These are phyloP conservation scores for Secale cereale DNA, from an alignment of 176 grass and related monocot genomes.

Conservation along the genomic window DNA sequence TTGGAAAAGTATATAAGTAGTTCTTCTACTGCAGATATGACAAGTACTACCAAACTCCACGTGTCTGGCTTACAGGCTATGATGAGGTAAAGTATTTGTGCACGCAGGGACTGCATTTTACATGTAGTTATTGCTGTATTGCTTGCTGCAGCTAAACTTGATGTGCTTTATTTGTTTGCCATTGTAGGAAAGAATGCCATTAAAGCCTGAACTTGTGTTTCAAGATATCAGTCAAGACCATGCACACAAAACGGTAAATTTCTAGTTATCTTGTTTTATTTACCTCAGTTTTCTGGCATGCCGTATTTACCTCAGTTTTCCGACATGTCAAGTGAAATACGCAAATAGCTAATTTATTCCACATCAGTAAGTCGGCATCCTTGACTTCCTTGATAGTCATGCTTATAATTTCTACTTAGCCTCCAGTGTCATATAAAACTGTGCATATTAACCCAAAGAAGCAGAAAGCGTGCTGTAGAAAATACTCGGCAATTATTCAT, in stretches of 20 bases:
- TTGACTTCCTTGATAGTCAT: conserved; percentile 1
- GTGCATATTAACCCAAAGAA: not conserved
- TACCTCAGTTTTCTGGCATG: conserved; percentile 16
- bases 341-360: not conserved
- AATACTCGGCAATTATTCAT: not conserved
- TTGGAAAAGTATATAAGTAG: not conserved
- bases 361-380: not conserved
- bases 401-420: not conserved
- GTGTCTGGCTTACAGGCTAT: conserved; percentile 98
- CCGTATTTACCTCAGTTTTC: not conserved
- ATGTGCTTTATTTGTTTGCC: not conserved
- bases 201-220: conserved; percentile 86
- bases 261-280: conserved; percentile 13
- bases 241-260: conserved; percentile 82
- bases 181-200: conserved; percentile 73
- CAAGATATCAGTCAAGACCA: conserved; percentile 99
- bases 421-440: not conserved
- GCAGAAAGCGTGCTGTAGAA: not conserved
- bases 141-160: conserved; percentile 7
- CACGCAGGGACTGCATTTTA: not conserved
- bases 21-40: conserved; percentile 74
- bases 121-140: not conserved
- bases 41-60: conserved; percentile 95
- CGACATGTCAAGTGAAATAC: not conserved
- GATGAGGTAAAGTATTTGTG: conserved; percentile 70